A percentile compares a stretch with the other conserved stretches of the same genome.
phyloP scores from a whole-genome alignment of 176 grass and related monocot genomes.

The Elymus sibiricus region DNA sequence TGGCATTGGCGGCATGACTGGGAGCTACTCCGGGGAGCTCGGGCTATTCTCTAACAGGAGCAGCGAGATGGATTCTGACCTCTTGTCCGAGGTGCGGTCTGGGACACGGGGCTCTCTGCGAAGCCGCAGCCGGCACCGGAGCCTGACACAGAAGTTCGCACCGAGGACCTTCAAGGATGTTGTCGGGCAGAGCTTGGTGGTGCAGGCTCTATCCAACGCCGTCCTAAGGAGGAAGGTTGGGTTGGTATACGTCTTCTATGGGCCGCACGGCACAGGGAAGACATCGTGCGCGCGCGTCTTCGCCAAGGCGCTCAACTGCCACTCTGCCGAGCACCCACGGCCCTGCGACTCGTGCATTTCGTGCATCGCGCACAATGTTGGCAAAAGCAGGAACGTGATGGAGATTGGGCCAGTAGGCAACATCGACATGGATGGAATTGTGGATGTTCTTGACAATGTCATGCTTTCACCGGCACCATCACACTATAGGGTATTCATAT shows the following conservation, averaged over 20 bases:
- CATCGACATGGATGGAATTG: constrained; percentile 61
- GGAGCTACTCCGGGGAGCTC: constrained; percentile 75
- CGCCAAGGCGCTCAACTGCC: constrained; percentile 86
- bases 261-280: constrained; percentile 82
- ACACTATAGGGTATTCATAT: constrained; percentile 78
- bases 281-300: constrained; percentile 78
- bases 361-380: constrained; percentile 72
- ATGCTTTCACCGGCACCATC: constrained; percentile 50
- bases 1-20: constrained; percentile 19
- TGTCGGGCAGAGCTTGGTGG: constrained; percentile 78
- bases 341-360: constrained; percentile 71
- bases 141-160: constrained; percentile 78
- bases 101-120: constrained; percentile 20
- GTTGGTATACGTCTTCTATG: constrained; percentile 76
- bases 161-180: constrained; percentile 80
- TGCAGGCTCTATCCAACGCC: constrained; percentile 85
- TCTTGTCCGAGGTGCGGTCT: constrained; percentile 45
- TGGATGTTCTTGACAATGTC: constrained; percentile 55
- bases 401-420: constrained; percentile 86
- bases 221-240: constrained; percentile 65
- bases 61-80: constrained; percentile 64
- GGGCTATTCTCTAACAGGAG: constrained; percentile 75
- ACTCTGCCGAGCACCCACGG: constrained; percentile 45
- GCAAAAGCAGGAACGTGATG: constrained; percentile 64
- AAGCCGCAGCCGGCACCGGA: constrained; percentile 56